These are phyloP conservation scores for Hagleromyces aurorensis DNA, from an alignment of 805 yeast genomes.

Conservation along the genomic window DNA sequence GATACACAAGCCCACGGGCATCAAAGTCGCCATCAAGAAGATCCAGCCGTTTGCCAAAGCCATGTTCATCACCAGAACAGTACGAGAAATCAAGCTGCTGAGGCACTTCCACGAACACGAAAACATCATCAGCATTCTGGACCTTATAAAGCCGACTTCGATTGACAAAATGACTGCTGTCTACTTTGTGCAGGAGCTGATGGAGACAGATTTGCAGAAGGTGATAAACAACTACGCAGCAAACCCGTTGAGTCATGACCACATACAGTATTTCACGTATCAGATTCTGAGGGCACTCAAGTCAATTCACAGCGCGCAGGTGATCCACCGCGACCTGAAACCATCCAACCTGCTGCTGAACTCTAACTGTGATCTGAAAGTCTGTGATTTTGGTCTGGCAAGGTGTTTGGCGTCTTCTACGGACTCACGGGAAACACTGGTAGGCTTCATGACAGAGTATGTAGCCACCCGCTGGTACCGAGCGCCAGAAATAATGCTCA, in stretches of 20 bases:
- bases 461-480: constrained; percentile 84
- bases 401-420: constrained; percentile 39
- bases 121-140: constrained; percentile 59
- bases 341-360: constrained; percentile 65
- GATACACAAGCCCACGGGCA: constrained; percentile 48
- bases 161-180: constrained; percentile 61
- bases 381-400: constrained; percentile 75
- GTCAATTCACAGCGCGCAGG: constrained; percentile 62
- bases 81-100: constrained; percentile 61
- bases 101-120: constrained; percentile 61
- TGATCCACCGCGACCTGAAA: constrained; percentile 69
- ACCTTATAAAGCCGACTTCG: constrained; percentile 55
- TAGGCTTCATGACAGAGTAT: constrained; percentile 63
- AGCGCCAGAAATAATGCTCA: constrained; percentile 77
- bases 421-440: constrained; percentile 37
- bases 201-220: constrained; percentile 67
- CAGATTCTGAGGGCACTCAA: constrained; percentile 66
- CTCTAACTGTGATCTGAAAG: constrained; percentile 64
- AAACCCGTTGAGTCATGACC: constrained; percentile 48
- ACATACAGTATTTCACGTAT: constrained; percentile 60
- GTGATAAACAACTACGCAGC: constrained; percentile 45
- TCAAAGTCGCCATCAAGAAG: constrained; percentile 69
- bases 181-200: constrained; percentile 65
- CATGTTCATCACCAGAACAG: constrained; percentile 58
- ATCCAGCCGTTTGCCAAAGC: constrained; percentile 63